Evolutionary conservation across 495 filamentous ascomycete genomes (phyloP), one percentile per base, ranked within the genome.

Genomic region (Aspergillus hancockii): DNA sequence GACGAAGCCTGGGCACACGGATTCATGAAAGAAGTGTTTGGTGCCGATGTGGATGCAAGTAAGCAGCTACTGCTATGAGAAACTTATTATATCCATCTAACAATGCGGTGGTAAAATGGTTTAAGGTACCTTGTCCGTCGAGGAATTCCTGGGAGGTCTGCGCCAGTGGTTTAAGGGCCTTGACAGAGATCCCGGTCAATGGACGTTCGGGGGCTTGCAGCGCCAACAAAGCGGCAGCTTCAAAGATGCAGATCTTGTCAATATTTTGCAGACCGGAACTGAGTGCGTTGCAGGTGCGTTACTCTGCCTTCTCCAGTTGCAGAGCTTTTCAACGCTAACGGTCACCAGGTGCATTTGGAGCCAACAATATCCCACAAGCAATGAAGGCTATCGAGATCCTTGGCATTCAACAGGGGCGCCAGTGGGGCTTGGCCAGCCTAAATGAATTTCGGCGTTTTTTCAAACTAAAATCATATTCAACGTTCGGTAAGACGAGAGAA

Each of bases 371-470:
- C 0, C 90, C 90, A 0, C 70, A 72, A n/a, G 78, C 84, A 23
- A 76, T 93, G 80, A 79, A 81, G 30, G 78, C 83, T 1, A 76
- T 93, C 18, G 90, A 92, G 68, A 86, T 92, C 46, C 73, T 91
- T 0, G 89, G 90, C 28, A 92, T 93, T 54, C 75, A 88, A 52
- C 86, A 90, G 62, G 83, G 84, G 7, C 81, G 90, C 16, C 76
- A 81, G 25, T 92, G 90, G 90, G 85, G 86, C 55, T 66, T 89
- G 4, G 85, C 85, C 0, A 82, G 86, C 3, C 73, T 93, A 45
- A 93, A 93, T 71, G 90, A 93, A 71, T 90, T 92, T 73, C 75
- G 89, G 40, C 78, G 82, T 67, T 87, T 90, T 74, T 90, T 91
- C 61, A 83, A 82, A 4, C 76, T 92, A 0, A 84, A 85, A 64